Evolutionary conservation across 345 rosid genomes (phyloP).

Genomic region (Limnanthes douglasii): DNA sequence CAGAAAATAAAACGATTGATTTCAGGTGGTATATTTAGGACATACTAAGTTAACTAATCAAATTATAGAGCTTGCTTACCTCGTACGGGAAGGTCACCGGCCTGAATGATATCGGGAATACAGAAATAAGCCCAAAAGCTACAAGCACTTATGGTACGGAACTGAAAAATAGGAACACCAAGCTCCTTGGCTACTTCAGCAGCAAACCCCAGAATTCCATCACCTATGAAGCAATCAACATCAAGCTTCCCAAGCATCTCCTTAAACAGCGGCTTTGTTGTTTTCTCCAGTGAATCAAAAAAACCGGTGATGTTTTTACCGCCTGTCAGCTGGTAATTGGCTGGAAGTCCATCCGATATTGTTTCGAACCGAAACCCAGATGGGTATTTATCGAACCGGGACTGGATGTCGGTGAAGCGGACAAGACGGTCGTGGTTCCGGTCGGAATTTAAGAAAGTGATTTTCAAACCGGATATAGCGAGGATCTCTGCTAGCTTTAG

Average conservation of each 20-base stretch:
- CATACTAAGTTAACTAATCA: too few species aligned
- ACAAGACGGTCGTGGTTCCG: slow-evolving; percentile 15
- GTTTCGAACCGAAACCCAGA: slow-evolving; percentile 18
- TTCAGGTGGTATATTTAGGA: too few species aligned
- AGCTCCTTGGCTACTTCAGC: slow-evolving; percentile 20
- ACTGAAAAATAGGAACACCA: slow-evolving; percentile 13
- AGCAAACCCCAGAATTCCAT: slow-evolving; percentile 16
- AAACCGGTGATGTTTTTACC: slow-evolving; percentile 7
- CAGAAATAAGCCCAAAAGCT: slow-evolving; percentile 17
- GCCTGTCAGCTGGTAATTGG: slow-evolving; percentile 5
- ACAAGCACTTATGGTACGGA: slow-evolving; percentile 21
- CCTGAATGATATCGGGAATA: slow-evolving; percentile 18
- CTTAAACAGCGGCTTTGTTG: slow-evolving; percentile 6
- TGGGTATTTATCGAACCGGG: slow-evolving; percentile 20
- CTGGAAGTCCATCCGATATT: slow-evolving; percentile 18
- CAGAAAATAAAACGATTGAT: too few species aligned
- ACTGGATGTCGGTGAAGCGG: slow-evolving; percentile 9
- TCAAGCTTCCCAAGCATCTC: slow-evolving; percentile 7
- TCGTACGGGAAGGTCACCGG: slow-evolving; percentile 25
- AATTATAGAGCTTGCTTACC: too few species aligned
- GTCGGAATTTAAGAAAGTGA: slow-evolving; percentile 43
- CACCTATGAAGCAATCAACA: slow-evolving; percentile 20
- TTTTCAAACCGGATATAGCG: slow-evolving; percentile 19
- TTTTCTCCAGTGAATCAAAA: slow-evolving; percentile 4
- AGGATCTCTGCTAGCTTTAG: slow-evolving; percentile 51